These are phyloP conservation scores for Diaporthe vaccinii DNA, from an alignment of 2,329 filamentous ascomycete genomes.

Conservation along the genomic window DNA sequence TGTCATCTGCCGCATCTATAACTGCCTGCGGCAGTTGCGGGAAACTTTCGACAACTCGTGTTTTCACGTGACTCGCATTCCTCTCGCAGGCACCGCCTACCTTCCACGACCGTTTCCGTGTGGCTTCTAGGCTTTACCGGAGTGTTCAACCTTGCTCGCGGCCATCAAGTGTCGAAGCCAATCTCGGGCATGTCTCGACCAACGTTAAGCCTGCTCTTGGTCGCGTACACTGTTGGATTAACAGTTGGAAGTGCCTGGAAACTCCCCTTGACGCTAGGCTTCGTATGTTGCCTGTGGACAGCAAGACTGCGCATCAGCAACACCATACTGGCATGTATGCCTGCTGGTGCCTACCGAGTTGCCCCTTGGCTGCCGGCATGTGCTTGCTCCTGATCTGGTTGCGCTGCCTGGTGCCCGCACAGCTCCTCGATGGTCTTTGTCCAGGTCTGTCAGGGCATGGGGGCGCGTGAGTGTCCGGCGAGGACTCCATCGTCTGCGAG, in stretches of 20 bases:
- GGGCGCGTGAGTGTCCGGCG: not conserved
- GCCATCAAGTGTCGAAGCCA: not conserved
- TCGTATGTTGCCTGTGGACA: not conserved
- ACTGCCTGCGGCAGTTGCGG: not conserved
- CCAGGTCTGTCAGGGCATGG: not conserved
- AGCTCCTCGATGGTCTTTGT: not conserved
- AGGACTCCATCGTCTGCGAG: not conserved
- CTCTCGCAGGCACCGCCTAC: not conserved
- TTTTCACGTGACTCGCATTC: conserved; percentile 11
- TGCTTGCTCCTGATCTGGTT: not conserved
- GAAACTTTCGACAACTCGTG: not conserved
- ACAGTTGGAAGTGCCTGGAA: not conserved
- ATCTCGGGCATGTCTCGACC: not conserved
- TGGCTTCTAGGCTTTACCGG: not conserved
- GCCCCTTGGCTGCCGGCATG: not conserved
- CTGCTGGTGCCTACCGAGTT: not conserved
- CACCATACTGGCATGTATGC: not conserved
- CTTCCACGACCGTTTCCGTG: not conserved
- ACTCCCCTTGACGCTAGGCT: not conserved
- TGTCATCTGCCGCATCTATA: not conserved
- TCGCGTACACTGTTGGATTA: not conserved
- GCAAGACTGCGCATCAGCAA: not conserved
- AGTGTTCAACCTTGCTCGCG: not conserved
- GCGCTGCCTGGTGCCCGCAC: not conserved
- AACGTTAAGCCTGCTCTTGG: not conserved